Base-by-base conservation (phyloP, 495 filamentous ascomycete species). In the Penicillium subrubescens region DNA sequence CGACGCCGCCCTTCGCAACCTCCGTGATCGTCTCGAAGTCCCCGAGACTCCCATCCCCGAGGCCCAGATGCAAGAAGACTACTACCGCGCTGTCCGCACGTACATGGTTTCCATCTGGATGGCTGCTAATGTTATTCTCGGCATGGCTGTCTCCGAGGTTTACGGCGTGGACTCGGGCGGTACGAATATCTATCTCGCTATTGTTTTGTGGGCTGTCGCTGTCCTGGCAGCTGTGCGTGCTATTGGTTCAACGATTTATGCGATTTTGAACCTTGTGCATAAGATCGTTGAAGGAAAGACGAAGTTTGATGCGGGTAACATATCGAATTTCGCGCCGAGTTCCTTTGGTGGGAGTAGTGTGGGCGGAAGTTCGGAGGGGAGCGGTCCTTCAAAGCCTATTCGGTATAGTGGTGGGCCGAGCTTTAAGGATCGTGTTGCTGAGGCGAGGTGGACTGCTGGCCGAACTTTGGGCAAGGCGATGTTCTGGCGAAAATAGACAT, bases 31-130 rank as follows among this genome's bases (percentile, higher is more conserved):
- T 31, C 82, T 98, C 66, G 92, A 97, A 68, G 95, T 97, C 0
- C 84, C 90, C 4, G 71, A 75, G 43, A 78, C 83, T 0, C 73
- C 77, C 0, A 61, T 88, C 23, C 86, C 85, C 43, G 96, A 97
- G 60, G 82, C 87, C 12, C 94, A 97, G 81, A 77, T 90, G 75
- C 94, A 98, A 75, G 93, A 98, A 75, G 96, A 99, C 77, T 99
- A 99, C 82, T 99, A 99, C 82, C 90, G 93, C 68, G 92, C 92
- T 51, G 96, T 99, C 50, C 89, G 96, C 43, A 98, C 96, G 14
- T 99, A 99, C 86, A 96, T 99, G 87, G 96, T 99, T 0, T 88
- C 94, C n/a, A 83, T 87, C 35, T 99, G 96, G 96, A 92, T 99
- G 88, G 79, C 95, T 6, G 86, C 88, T 52, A 99, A 99, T 73